These are phyloP conservation scores for Clarireedia homoeocarpa DNA, from an alignment of 2,329 filamentous ascomycete genomes.

Conservation along the genomic window DNA sequence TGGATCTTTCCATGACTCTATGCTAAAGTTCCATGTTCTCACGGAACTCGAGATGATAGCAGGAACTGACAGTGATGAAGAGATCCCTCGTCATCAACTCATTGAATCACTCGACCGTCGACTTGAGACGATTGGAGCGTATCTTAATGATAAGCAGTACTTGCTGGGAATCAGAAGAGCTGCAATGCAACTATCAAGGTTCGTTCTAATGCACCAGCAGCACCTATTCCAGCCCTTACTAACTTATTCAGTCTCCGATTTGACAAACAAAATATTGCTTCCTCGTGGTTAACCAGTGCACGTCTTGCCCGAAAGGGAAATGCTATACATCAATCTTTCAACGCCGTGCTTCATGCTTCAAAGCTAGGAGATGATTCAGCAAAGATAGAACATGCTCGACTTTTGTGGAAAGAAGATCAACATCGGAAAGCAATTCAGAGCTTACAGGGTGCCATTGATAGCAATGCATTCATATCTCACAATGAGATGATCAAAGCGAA, in stretches of 20 bases:
- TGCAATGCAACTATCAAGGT: constrained; percentile 73
- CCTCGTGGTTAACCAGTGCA: constrained; percentile 78
- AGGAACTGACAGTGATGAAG: constrained; percentile 33
- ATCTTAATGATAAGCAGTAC: constrained; percentile 89
- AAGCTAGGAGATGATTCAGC: constrained; percentile 78
- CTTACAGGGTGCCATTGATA: constrained; percentile 76
- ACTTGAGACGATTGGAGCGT: constrained; percentile 84
- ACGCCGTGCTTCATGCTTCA: constrained; percentile 83
- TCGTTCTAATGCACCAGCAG: constrained; percentile 29
- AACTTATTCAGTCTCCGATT: constrained; percentile 41
- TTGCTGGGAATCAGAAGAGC: constrained; percentile 79
- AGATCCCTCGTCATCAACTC: constrained; percentile 29
- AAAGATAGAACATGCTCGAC: constrained; percentile 86
- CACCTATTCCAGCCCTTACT: constrained; percentile 18
- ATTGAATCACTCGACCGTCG: constrained; percentile 60
- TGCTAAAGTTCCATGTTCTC: constrained; percentile 80
- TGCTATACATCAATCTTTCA: constrained; percentile 81
- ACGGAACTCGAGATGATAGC: constrained; percentile 79
- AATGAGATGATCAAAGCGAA: constrained; percentile 20
- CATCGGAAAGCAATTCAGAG: constrained; percentile 92
- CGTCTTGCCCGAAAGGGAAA: constrained; percentile 80
- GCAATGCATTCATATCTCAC: constrained; percentile 59
- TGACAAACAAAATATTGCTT: constrained; percentile 65
- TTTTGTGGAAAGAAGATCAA: constrained; percentile 89
- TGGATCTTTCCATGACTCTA: constrained; percentile 73